Evolutionary conservation across 768 basidiomycete genomes (phyloP).

Genomic region (Plicaturopsis crispa): DNA sequence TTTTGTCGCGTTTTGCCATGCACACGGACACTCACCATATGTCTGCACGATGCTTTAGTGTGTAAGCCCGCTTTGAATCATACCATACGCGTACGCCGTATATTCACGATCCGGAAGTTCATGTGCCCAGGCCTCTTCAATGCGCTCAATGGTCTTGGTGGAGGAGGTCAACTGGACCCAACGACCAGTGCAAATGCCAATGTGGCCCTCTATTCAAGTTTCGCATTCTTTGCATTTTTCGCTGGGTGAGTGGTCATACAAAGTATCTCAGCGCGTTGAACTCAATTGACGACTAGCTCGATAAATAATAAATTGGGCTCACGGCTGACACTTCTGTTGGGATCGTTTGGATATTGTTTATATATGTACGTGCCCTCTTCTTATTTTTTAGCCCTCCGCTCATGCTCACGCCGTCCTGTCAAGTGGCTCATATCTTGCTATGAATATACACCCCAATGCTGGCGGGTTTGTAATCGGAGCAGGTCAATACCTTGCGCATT

Average conservation of each 20-base stretch:
- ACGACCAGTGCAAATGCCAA: conserved; percentile 64
- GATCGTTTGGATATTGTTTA: conserved; percentile 68
- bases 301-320: conserved; percentile 80
- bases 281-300: too few relatives aligned
- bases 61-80: too few relatives aligned
- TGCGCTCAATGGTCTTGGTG: conserved; percentile 73
- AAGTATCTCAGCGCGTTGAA: too few relatives aligned
- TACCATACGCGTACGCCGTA: too few relatives aligned
- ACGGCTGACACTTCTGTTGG: conserved; percentile 63
- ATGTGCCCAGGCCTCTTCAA: conserved; percentile 65
- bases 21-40: too few relatives aligned
- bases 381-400: too few relatives aligned
- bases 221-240: conserved; percentile 57
- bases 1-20: too few relatives aligned
- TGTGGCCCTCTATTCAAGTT: conserved; percentile 58
- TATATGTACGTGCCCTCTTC: too few relatives aligned
- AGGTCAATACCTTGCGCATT: too few relatives aligned
- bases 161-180: conserved; percentile 64
- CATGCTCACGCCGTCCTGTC: conserved; percentile 23
- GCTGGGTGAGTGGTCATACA: too few relatives aligned
- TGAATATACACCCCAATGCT: conserved; percentile 61
- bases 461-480: conserved; percentile 59
- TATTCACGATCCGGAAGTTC: too few relatives aligned
- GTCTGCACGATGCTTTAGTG: too few relatives aligned
- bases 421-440: conserved; percentile 17